Percentiles rank a stretch among this genome's conserved stretches.
Evolutionary conservation across 352 stramenopile genomes (phyloP).

Genomic region (Phytophthora uliginosa): DNA sequence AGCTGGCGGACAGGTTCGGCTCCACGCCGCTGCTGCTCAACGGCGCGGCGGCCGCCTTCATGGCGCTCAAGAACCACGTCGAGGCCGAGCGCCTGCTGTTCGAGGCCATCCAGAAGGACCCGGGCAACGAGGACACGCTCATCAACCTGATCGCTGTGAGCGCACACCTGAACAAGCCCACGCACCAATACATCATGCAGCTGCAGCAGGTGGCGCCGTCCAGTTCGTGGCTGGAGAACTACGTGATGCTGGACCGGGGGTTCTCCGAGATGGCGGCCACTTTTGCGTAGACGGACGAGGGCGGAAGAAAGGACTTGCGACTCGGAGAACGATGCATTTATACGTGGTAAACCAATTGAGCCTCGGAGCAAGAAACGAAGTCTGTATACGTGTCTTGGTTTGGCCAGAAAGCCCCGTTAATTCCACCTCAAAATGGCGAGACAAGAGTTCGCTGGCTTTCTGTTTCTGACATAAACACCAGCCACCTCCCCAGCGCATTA

Average conservation of each 20-base stretch:
- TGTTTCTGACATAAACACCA: not conserved
- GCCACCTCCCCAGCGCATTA: not conserved
- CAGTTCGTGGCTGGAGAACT: conserved; percentile 82
- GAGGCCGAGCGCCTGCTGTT: conserved; percentile 92
- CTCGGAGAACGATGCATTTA: not conserved
- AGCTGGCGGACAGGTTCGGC: conserved; percentile 97
- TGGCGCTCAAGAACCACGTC: conserved; percentile 93
- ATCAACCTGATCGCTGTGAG: conserved; percentile 95
- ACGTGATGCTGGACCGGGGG: conserved; percentile 68
- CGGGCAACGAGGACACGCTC: conserved; percentile 93
- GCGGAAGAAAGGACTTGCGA: not conserved
- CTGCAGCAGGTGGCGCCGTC: conserved; percentile 80
- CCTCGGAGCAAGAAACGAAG: not conserved
- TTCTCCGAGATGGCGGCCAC: conserved; percentile 75
- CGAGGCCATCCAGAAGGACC: conserved; percentile 89
- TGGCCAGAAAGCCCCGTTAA: not conserved
- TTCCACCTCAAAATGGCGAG: too few relatives aligned
- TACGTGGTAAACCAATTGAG: not conserved
- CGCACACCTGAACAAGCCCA: conserved; percentile 92
- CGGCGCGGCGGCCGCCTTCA: conserved; percentile 91
- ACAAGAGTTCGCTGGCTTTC: too few relatives aligned
- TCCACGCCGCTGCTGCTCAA: conserved; percentile 94
- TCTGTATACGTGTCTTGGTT: not conserved
- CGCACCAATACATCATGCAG: conserved; percentile 82
- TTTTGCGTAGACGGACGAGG: conserved; percentile 51